A percentile compares a stretch with the other conserved stretches of the same genome.
phyloP scores from a whole-genome alignment of 306 rosid species.

The Dryas octopetala region DNA sequence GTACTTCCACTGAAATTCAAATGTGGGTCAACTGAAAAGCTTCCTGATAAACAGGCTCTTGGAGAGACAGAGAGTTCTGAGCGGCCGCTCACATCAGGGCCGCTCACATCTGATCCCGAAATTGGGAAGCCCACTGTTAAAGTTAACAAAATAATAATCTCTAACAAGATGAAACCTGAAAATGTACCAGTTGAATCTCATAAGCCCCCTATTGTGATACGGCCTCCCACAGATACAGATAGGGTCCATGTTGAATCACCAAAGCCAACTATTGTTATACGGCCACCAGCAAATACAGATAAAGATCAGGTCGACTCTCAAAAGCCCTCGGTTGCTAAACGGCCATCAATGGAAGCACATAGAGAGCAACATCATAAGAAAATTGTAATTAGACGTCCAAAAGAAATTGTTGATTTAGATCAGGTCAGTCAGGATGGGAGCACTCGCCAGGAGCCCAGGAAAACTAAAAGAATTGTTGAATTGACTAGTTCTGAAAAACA shows the following conservation, averaged over 20 bases:
- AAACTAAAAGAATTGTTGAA: constrained; percentile 89
- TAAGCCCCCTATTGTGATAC: constrained; percentile 59
- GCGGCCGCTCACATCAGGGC: constrained; percentile 66
- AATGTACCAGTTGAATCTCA: constrained; percentile 60
- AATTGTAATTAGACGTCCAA: constrained; percentile 70
- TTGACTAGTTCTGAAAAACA: constrained; percentile 66
- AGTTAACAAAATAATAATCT: constrained; percentile 63
- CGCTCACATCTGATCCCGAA: constrained; percentile 75
- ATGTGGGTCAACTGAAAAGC: constrained; percentile 76
- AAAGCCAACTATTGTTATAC: constrained; percentile 44
- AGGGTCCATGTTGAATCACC: constrained; percentile 31
- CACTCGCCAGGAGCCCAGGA: constrained; percentile 55
- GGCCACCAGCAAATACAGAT: constrained; percentile 45
- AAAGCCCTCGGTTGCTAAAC: constrained; percentile 44
- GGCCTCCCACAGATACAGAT: constrained; percentile 58
- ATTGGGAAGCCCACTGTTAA: constrained; percentile 59
- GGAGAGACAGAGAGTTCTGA: constrained; percentile 56
- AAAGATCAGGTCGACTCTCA: constrained; percentile 54
- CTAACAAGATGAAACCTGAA: constrained; percentile 65
- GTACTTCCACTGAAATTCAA: constrained; percentile 76
- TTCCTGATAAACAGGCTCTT: constrained; percentile 54
- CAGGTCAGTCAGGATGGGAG: constrained; percentile 64
- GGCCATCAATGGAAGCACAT: constrained; percentile 50
- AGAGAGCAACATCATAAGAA: constrained; percentile 75
- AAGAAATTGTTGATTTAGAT: constrained; percentile 69